Evolutionary conservation across 2,329 filamentous ascomycete genomes (phyloP).

Genomic region (Penicillium brevicompactum): DNA sequence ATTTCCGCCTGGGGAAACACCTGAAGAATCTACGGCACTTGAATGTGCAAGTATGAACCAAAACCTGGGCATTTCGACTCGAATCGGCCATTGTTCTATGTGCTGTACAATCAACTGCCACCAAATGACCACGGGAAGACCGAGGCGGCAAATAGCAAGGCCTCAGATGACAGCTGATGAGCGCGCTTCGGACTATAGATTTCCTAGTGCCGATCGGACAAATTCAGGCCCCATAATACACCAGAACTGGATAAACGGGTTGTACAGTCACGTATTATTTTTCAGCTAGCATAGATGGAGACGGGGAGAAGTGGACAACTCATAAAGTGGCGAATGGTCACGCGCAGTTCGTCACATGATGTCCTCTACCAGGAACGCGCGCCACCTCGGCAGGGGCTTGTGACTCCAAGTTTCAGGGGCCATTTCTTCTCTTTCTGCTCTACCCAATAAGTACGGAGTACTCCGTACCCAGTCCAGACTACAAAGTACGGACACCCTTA

Average conservation of each 20-base stretch:
- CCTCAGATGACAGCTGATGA: constrained; percentile 8
- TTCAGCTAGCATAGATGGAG: neutral
- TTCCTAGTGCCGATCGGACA: neutral
- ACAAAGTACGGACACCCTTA: neutral
- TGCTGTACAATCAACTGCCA: neutral
- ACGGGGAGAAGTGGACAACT: neutral
- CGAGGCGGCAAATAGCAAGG: constrained; percentile 1
- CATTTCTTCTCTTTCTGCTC: neutral
- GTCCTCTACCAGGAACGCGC: constrained; percentile 9
- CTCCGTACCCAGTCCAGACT: neutral
- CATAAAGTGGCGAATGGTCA: constrained; percentile 11
- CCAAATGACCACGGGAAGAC: constrained; percentile 3
- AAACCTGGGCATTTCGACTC: neutral
- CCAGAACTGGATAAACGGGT: neutral
- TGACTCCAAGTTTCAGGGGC: constrained; percentile 6
- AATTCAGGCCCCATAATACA: neutral
- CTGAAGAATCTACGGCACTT: neutral
- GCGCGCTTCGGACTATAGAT: constrained; percentile 10
- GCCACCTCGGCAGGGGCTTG: constrained; percentile 16
- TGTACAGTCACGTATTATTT: neutral
- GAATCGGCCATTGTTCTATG: neutral
- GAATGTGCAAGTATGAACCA: too few species aligned
- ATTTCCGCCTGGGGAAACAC: neutral
- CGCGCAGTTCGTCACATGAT: constrained; percentile 11
- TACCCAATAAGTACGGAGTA: neutral